Base-by-base conservation (phyloP, 148 eudicot genomes). In the Spergularia marina region DNA sequence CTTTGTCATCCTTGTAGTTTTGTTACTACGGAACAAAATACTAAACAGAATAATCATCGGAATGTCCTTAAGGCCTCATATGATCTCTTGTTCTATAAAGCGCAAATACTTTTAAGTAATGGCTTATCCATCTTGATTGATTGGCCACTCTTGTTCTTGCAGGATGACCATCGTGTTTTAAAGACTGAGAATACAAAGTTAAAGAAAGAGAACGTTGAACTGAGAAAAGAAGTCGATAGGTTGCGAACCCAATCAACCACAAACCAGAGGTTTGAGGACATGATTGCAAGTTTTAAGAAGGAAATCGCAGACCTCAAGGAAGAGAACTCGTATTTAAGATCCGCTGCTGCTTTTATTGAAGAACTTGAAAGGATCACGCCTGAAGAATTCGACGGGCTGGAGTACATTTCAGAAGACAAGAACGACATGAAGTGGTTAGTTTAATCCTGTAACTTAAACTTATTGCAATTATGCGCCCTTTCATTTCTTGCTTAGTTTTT, bases 251-350 rank as follows among this genome's bases (percentile, higher is more conserved):
- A 77, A 61, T 71, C 83, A 23, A 66, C 73, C 44, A 4, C 53
- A 34, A 67, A 52, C 6, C 70, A 81, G 6, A 55, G 7, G n/a
- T 56, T 77, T 13, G 79, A 81, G 63, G 78, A 82, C 10, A 79
- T 77, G 49, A 66, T 71, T 21, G 62, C 12, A 34, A 36, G 71
- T 20, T 23, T 87, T 74, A 83, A 67, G 52, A 81, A 79, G 72
- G 85, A 86, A 73, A 52, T 77, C 39, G 83, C 68, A 25, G 78
- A 80, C 2, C 67, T 85, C 61, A 85, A 79, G 78, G 68, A 41
- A 69, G 84, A 86, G 65, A 76, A 70, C 44, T 60, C 64, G 21
- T 44, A 11, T 25, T 34, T 76, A 59, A 61, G 76, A 0, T 59
- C 36, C 1, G 70, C 75, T 30, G 53, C 73, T 13, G 49, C 53